phyloP scores from a whole-genome alignment of 2,329 filamentous ascomycete species.

The Alternaria brassicicola region DNA sequence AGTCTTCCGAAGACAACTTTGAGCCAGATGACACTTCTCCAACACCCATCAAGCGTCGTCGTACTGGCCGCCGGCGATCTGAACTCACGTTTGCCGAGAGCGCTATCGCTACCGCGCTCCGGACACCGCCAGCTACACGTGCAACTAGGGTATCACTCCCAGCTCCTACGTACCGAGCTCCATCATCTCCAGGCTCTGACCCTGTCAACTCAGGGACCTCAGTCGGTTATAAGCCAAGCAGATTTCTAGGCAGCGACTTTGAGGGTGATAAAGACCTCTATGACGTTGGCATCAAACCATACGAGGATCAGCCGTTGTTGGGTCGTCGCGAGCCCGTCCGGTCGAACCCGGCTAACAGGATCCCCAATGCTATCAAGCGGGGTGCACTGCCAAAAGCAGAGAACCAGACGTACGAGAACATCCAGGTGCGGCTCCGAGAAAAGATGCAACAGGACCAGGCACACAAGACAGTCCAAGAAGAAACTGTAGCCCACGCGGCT shows the following conservation, averaged over 20 bases:
- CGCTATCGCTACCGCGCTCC: constrained; percentile 5
- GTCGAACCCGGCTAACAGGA: constrained; percentile 11
- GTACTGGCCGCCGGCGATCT: constrained; percentile 12
- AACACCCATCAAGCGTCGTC: constrained; percentile 14
- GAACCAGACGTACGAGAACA: constrained; percentile 3
- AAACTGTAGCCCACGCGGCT: neutral
- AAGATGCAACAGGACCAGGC: neutral
- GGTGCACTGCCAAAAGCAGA: constrained; percentile 6
- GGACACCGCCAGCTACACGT: constrained; percentile 1
- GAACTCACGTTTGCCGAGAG: constrained; percentile 13
- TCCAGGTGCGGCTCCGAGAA: neutral
- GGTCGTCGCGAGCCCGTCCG: constrained; percentile 14
- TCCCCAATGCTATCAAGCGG: constrained; percentile 14
- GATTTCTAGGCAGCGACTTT: neutral
- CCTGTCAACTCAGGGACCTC: neutral
- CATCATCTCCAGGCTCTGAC: neutral
- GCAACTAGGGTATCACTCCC: neutral
- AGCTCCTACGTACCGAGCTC: neutral
- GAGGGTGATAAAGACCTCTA: neutral
- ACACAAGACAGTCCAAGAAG: neutral
- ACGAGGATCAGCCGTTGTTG: constrained; percentile 22
- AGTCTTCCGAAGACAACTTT: constrained; percentile 18
- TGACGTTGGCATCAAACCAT: neutral
- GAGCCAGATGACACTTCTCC: constrained; percentile 11
- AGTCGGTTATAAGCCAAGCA: neutral